These are phyloP conservation scores for Neurospora sp. DNA, from an alignment of 495 filamentous ascomycete species.

Conservation along the genomic window DNA sequence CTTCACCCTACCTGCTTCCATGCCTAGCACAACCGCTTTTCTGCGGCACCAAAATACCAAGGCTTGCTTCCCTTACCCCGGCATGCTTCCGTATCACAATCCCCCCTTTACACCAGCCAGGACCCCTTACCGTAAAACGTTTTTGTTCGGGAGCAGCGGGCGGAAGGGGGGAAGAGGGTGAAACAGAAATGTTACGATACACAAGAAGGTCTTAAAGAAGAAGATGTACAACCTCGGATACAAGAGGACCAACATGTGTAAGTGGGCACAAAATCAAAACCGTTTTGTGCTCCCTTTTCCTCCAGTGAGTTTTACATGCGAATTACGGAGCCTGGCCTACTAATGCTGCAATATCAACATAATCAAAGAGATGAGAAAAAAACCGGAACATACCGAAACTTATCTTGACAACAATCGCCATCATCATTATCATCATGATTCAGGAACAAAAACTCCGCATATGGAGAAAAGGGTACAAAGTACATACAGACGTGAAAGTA, in stretches of 20 bases:
- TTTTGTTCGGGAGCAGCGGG: neutral
- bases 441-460: neutral
- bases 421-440: neutral
- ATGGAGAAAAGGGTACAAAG: neutral
- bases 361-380: neutral
- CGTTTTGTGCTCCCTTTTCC: neutral
- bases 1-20: neutral
- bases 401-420: neutral
- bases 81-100: neutral
- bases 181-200: neutral
- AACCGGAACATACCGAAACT: neutral
- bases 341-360: neutral
- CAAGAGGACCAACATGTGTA: neutral
- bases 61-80: slow-evolving; percentile 1
- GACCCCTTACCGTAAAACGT: neutral
- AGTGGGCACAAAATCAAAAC: neutral
- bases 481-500: neutral
- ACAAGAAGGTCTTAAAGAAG: neutral
- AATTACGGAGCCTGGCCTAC: no score
- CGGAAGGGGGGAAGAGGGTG: neutral
- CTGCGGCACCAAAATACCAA: neutral
- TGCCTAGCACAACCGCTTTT: neutral
- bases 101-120: neutral
- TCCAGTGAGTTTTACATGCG: neutral
- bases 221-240: neutral